Base-by-base conservation (phyloP, 192 early-diverging fungal genomes). In the Obelidium mucronatum region DNA sequence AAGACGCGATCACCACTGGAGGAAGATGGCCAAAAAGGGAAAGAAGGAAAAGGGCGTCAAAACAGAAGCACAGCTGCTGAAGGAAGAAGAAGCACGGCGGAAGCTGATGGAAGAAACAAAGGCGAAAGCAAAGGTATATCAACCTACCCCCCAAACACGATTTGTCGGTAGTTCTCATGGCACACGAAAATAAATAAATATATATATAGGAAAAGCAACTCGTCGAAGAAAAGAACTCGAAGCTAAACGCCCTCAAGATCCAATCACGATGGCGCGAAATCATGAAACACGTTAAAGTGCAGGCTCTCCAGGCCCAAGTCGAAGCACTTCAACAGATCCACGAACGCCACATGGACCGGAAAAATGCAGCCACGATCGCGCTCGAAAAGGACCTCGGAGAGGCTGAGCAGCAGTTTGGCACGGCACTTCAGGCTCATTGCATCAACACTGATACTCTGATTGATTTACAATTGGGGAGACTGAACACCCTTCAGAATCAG, bases 221-320 rank as follows among this genome's bases (percentile, higher is more conserved):
- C 1, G 56, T 80, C 39, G 89, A 90, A 64, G 84, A 86, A 65
- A 86, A 88, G 51, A 86, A 84, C 69, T 79, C 83, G 44, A 81
- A 79, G 42, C 70, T 90, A 26, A 90, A 89, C 64, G 54, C 56
- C 31, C 67, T 89, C 60, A 90, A 90, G 76, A 88, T 90, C 35
- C 82, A 89, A 65, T 86, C 78, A 52, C 67, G 83, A 84, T 90
- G 89, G 89, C 40, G 86, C 40, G 87, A 88, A 28, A 81, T 90
- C n/a, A 90, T 90, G 89, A 90, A 87, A 40, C 65, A 68, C 22
- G 85, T 87, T 37, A 89, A 89, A 64, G 73, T 82, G 2, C 22
- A 63, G 26, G 83, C 86, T 37, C 74, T 90, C 31, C 37, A 54
- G 26, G 51, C 53, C 4, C 84, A 87, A 40, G 60, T 88, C 51